Evolutionary conservation across 805 yeast species (phyloP).

Genomic region (Myxozyma monticola): DNA sequence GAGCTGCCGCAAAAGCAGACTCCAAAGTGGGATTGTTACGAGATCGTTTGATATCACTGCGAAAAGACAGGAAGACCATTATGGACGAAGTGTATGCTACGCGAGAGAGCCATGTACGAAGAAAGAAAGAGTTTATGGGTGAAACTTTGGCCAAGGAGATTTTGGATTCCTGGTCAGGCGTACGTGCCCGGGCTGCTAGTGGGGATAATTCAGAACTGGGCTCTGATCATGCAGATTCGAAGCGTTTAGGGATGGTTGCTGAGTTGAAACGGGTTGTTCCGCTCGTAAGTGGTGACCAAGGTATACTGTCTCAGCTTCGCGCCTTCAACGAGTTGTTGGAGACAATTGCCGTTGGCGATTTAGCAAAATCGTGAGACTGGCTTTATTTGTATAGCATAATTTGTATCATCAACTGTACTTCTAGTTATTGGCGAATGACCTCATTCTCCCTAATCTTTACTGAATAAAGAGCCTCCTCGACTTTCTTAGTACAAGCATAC

Average conservation of each 20-base stretch:
- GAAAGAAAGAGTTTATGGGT: not conserved
- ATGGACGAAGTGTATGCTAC: constrained; percentile 4
- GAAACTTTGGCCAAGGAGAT: constrained; percentile 7
- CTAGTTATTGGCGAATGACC: too few species aligned
- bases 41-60: constrained; percentile 12
- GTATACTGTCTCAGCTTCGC: constrained; percentile 16
- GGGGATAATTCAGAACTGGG: not conserved
- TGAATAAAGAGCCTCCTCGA: too few species aligned
- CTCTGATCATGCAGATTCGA: not conserved
- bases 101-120: constrained; percentile 9
- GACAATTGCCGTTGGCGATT: too few species aligned
- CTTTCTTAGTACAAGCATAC: too few species aligned
- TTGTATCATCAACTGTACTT: too few species aligned
- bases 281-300: constrained; percentile 17
- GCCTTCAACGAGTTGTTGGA: constrained; percentile 19
- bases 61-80: constrained; percentile 12
- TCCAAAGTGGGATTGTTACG: constrained; percentile 5
- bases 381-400: too few species aligned
- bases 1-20: constrained; percentile 8
- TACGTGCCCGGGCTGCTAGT: constrained; percentile 12
- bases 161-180: constrained; percentile 6
- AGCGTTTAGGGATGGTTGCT: constrained; percentile 14
- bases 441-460: too few species aligned
- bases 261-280: constrained; percentile 21
- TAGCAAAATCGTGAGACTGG: too few species aligned